Conservation (phyloP, 139 green algal species). For the Desmodesmus armatus region DNA sequence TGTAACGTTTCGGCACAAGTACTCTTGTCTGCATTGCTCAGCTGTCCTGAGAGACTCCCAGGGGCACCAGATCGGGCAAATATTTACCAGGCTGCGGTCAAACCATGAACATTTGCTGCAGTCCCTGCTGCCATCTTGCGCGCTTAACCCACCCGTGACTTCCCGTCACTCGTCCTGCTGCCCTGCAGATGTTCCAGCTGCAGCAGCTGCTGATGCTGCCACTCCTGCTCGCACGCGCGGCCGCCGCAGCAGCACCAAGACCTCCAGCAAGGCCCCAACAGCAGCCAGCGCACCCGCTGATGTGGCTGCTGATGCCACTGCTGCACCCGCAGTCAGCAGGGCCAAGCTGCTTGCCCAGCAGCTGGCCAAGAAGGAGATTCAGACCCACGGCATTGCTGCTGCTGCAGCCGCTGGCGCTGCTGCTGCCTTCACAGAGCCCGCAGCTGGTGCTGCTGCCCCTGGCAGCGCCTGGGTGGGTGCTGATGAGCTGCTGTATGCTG, state of each 20-base stretch:
- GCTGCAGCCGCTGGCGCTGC: not conserved
- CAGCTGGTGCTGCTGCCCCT: not conserved
- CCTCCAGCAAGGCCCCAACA: not conserved
- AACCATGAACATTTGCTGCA: too few relatives aligned
- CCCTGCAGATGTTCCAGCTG: not conserved
- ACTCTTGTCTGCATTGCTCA: too few relatives aligned
- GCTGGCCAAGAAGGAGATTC: conserved; percentile 5
- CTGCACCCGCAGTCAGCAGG: conserved; percentile 8
- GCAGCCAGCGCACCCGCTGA: not conserved
- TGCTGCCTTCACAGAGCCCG: not conserved
- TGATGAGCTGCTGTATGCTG: conserved; percentile 22
- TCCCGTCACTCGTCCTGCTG: too few relatives aligned
- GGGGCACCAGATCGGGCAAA: too few relatives aligned
- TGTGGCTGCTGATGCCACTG: not conserved
- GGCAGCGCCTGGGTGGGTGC: not conserved
- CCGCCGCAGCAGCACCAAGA: conserved; percentile 19
- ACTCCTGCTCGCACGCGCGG: not conserved
- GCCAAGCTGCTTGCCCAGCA: conserved; percentile 25
- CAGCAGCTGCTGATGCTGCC: not conserved
- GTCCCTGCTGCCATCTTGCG: too few relatives aligned
- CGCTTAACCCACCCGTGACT: too few relatives aligned
- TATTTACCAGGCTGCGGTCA: too few relatives aligned
- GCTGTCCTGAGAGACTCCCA: too few relatives aligned
- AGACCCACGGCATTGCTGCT: not conserved
- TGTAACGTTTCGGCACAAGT: too few relatives aligned